A percentile compares a stretch with the other conserved stretches of the same genome.
These are phyloP conservation scores for Gossypium anomalum DNA, from an alignment of 345 rosid species.

Conservation along the genomic window DNA sequence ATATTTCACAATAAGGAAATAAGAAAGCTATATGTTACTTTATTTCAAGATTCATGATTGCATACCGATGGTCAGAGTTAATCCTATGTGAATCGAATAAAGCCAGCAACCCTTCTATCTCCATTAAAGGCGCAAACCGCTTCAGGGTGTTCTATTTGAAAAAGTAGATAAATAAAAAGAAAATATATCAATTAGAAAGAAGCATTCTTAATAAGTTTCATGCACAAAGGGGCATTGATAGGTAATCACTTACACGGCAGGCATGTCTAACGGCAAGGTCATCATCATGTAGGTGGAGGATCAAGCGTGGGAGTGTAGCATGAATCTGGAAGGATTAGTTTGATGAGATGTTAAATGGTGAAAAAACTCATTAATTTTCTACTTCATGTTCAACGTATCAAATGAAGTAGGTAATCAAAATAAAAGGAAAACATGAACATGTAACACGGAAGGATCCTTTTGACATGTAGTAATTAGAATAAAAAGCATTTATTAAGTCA, in stretches of 20 bases:
- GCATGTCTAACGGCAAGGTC: constrained; percentile 73
- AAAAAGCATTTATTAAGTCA: background rate
- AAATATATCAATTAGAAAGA: constrained; percentile 11
- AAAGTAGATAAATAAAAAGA: constrained; percentile 15
- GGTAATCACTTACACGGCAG: constrained; percentile 60
- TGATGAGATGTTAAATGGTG: constrained; percentile 4
- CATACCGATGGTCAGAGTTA: constrained; percentile 76
- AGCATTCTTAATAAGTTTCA: constrained; percentile 7
- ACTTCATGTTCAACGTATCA: constrained; percentile 6
- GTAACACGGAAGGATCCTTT: background rate
- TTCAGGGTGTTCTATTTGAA: constrained; percentile 59
- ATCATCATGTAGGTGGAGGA: constrained; percentile 77
- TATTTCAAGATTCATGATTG: constrained; percentile 8
- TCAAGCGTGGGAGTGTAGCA: constrained; percentile 72
- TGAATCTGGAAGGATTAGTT: constrained; percentile 53
- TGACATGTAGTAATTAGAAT: background rate
- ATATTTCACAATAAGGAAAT: constrained; percentile 5
- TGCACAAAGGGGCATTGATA: background rate
- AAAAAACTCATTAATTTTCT: background rate
- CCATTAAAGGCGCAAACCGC: constrained; percentile 59
- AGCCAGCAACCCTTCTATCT: constrained; percentile 48
- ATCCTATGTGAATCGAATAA: constrained; percentile 51
- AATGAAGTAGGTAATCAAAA: background rate
- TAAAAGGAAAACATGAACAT: background rate
- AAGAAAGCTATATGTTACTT: background rate